Evolutionary conservation across 176 grass and related monocot species (phyloP), one percentile per base, ranked within the genome.

Genomic region (Metroxylon sagu): DNA sequence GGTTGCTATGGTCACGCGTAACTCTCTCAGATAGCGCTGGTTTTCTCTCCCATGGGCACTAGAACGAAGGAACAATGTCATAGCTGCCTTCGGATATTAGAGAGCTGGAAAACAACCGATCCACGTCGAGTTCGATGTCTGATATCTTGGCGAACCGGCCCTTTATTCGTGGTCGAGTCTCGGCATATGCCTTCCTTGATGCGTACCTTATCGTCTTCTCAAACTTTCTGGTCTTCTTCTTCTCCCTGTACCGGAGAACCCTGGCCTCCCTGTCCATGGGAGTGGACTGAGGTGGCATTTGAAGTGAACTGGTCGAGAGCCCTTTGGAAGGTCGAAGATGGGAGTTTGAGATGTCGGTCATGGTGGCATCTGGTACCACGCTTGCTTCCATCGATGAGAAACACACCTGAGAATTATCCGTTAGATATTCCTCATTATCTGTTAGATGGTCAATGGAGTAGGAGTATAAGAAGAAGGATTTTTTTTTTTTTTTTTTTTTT

Each of bases 241-340:
- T 97, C 78, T 85, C 87, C 69, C 56, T 82, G 75, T 96, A 90
- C 59, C 83, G 80, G 18, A 82, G 87, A 21, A 96, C 80, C 26
- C 81, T 78, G 19, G 83, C 80, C 58, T 90, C 83, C 53, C 87
- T 81, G 19, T 91, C 81, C 70, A 82, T 75, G 62, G 82, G 27
- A 70, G 23, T 59, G 52, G 85, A 69, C 48, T 80, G 72, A 0
- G 59, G 49, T 30, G 66, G 65, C 28, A 80, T 68, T 53, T 74
- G 81, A 51, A 79, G 77, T 31, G 77, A 66, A 26, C 70, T 53
- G 35, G 56, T 60, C 4, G 75, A 54, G 61, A 85, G 64, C 78
- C 70, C 76, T 50, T 23, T 58, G 14, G 70, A 50, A 30, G 68
- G 57, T 18, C 72, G 50, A 55, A 72, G 69, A 28, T 71, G 52